Evolutionary conservation across 768 basidiomycete species (phyloP), one percentile per base, ranked within the genome.

Genomic region (Obba rivulosa): DNA sequence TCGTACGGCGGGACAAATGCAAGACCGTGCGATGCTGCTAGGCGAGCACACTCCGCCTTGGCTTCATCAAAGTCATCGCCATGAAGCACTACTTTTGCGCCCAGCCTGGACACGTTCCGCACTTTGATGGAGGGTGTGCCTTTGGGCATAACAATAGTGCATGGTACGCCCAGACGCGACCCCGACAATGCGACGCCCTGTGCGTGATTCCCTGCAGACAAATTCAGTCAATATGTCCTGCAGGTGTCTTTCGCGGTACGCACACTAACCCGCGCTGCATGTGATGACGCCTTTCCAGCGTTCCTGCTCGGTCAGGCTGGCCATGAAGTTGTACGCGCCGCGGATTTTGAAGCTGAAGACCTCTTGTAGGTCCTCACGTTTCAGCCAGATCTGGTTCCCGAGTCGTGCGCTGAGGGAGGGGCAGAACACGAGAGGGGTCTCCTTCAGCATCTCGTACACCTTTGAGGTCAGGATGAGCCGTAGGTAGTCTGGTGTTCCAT

Each of bases 321-420:
- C 91, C 95, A 99, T 99, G 60, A 96, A 90, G 66, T 99, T 99
- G 72, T 96, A 99, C 25, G 96, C 96, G 20, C 96, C 96, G 4
- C 96, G 77, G 41, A 98, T 93, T 64, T 99, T 99, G 82, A 99
- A 99, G 65, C 91, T 94, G 66, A 99, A 99, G 17, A 99, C 96
- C 60, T 92, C 86, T 40, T 98, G 95, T 2, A 96, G 76, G 61
- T 99, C 96, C 67, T 99, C 96, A 21, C 96, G 81, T 69, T 99
- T 99, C 50, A 99, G 79, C 82, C 86, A 94, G 67, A 99, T 87
- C 56, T 94, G 80, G 63, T 92, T 92, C 1, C 96, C 96, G 1
- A 98, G 74, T 52, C 86, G 83, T 52, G 85, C 69, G 57, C 91
- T 94, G 18, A 99, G 79, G 61, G 89, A 91, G 16, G 83, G 79